Conservation (phyloP, 148 eudicot species). For the Hydrangea macrophylla region DNA sequence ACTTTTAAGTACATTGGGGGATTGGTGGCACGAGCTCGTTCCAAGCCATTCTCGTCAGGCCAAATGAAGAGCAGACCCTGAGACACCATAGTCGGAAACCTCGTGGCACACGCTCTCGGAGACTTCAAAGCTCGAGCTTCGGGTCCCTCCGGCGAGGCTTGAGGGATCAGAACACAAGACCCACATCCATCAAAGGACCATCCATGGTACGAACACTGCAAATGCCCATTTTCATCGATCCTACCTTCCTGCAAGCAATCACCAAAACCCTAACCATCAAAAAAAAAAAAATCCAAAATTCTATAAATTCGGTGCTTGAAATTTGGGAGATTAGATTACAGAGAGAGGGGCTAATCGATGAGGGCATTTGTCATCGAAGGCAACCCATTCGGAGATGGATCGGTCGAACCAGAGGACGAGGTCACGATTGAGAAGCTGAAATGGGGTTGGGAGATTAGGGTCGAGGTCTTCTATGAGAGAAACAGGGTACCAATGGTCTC, state of each 20-base stretch:
- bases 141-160: constrained; percentile 76
- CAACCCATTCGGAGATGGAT: constrained; percentile 58
- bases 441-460: constrained; percentile 58
- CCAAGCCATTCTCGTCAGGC: constrained; percentile 98
- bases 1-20: constrained; percentile 59
- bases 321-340: constrained; percentile 34
- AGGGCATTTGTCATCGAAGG: constrained; percentile 88
- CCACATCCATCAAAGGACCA: constrained; percentile 93
- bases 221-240: constrained; percentile 90
- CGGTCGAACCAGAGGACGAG: constrained; percentile 80
- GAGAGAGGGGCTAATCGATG: constrained; percentile 97
- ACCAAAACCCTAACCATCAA: constrained; percentile 7
- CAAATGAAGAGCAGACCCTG: constrained; percentile 97
- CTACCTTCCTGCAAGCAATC: constrained; percentile 71
- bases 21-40: constrained; percentile 64
- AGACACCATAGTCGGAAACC: constrained; percentile 86
- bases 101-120: constrained; percentile 79
- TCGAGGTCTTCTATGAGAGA: constrained; percentile 84
- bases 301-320: neutral
- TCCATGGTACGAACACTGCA: constrained; percentile 97
- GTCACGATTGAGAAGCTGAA: constrained; percentile 85
- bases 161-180: constrained; percentile 84
- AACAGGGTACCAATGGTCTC: constrained; percentile 96
- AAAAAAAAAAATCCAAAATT: constrained; percentile 4
- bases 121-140: constrained; percentile 81